These are phyloP conservation scores for Carpinus fangiana DNA, from an alignment of 306 rosid species.

Conservation along the genomic window DNA sequence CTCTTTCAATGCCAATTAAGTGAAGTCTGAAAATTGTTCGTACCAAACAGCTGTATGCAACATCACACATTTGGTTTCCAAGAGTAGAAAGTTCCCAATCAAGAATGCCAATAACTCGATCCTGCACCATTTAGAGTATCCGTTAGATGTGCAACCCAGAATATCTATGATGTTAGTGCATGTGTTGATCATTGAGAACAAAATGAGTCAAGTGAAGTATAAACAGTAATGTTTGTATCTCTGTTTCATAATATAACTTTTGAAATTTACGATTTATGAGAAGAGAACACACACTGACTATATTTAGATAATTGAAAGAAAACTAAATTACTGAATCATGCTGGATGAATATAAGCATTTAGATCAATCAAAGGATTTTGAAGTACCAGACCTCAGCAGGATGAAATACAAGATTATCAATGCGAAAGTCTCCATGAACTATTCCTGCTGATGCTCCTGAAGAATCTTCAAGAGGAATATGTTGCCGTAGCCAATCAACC, in stretches of 20 bases:
- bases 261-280: background rate
- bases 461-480: slow-evolving; percentile 83
- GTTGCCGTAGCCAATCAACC: slow-evolving; percentile 67
- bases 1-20: slow-evolving; percentile 7
- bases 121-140: slow-evolving; percentile 59
- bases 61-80: slow-evolving; percentile 98
- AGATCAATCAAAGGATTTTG: background rate
- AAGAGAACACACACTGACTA: background rate
- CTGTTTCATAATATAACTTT: background rate
- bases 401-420: slow-evolving; percentile 92
- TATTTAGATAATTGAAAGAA: background rate
- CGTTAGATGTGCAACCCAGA: slow-evolving; percentile 28
- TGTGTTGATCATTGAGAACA: background rate
- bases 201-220: slow-evolving; percentile 12
- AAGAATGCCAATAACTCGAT: slow-evolving; percentile 88
- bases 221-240: background rate
- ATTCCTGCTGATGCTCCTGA: slow-evolving; percentile 72
- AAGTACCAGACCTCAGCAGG: slow-evolving; percentile 70
- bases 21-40: slow-evolving; percentile 12
- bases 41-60: slow-evolving; percentile 85
- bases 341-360: background rate
- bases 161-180: slow-evolving; percentile 14
- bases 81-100: slow-evolving; percentile 98
- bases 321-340: background rate
- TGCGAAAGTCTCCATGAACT: slow-evolving; percentile 97